phyloP scores from a whole-genome alignment of 1,139 yeast species.

The Yamadazyma buinensis region DNA sequence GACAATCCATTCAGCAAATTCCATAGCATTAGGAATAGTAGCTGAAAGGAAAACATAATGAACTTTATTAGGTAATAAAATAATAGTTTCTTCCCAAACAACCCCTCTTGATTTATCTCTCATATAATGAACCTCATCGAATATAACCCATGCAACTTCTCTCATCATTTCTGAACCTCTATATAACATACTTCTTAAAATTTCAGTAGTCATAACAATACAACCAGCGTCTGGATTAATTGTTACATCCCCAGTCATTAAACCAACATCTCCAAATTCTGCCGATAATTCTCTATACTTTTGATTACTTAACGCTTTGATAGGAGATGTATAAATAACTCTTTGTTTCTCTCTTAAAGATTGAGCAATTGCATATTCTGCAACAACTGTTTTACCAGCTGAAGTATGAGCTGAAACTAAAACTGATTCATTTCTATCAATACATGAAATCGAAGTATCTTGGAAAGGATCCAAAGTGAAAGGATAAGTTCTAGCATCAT shows the following conservation, averaged over 20 bases:
- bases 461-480: constrained; percentile 94
- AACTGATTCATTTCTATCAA: constrained; percentile 93
- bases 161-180: constrained; percentile 94
- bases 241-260: constrained; percentile 97
- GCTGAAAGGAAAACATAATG: constrained; percentile 87
- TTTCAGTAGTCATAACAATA: constrained; percentile 96
- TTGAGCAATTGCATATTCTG: constrained; percentile 97
- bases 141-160: constrained; percentile 95
- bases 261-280: constrained; percentile 93
- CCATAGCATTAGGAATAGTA: constrained; percentile 97
- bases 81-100: constrained; percentile 99
- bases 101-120: constrained; percentile 97
- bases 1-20: constrained; percentile 98
- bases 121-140: constrained; percentile 96
- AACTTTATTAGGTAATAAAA: constrained; percentile 91
- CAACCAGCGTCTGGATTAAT: constrained; percentile 97
- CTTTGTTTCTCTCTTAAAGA: constrained; percentile 86
- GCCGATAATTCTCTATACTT: constrained; percentile 90
- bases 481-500: constrained; percentile 86
- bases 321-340: constrained; percentile 95
- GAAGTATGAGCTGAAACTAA: constrained; percentile 98
- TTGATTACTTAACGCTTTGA: constrained; percentile 94
- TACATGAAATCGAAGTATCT: constrained; percentile 90
- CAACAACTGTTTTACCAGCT: constrained; percentile 98
- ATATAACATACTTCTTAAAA: constrained; percentile 86